phyloP scores from a whole-genome alignment of 2,329 filamentous ascomycete species.

The Laburnicola sp. region DNA sequence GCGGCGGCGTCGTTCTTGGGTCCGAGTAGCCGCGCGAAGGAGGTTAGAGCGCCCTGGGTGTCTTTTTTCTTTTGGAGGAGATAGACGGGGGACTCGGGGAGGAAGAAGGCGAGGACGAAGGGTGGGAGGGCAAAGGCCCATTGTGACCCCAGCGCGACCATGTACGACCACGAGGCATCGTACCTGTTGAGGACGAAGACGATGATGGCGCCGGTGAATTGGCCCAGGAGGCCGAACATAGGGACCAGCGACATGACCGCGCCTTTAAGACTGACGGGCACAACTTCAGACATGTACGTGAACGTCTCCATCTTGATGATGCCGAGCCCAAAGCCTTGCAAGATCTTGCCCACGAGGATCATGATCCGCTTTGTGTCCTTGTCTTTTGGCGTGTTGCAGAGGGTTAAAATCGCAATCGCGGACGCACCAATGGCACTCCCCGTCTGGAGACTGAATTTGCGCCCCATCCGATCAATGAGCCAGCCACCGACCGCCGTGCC shows the following conservation, averaged over 20 bases:
- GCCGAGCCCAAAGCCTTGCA: conserved; percentile 50
- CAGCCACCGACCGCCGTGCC: conserved; percentile 46
- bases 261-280: conserved; percentile 49
- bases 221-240: conserved; percentile 51
- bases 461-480: conserved; percentile 48
- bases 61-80: conserved; percentile 46
- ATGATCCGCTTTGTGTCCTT: conserved; percentile 40
- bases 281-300: conserved; percentile 53
- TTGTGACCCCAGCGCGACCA: conserved; percentile 45
- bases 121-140: conserved; percentile 47
- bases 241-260: conserved; percentile 51
- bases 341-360: conserved; percentile 49
- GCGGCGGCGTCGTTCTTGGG: conserved; percentile 33
- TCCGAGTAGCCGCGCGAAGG: conserved; percentile 54
- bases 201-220: conserved; percentile 50
- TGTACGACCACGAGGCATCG: conserved; percentile 33
- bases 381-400: conserved; percentile 34
- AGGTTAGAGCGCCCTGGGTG: conserved; percentile 44
- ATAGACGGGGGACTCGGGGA: conserved; percentile 56
- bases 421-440: conserved; percentile 45
- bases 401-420: conserved; percentile 44
- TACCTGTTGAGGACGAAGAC: conserved; percentile 38
- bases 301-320: conserved; percentile 48
- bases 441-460: conserved; percentile 42
- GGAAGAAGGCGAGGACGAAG: conserved; percentile 46